Evolutionary conservation across 2,329 filamentous ascomycete species (phyloP).

Genomic region (Colletotrichum sp.): DNA sequence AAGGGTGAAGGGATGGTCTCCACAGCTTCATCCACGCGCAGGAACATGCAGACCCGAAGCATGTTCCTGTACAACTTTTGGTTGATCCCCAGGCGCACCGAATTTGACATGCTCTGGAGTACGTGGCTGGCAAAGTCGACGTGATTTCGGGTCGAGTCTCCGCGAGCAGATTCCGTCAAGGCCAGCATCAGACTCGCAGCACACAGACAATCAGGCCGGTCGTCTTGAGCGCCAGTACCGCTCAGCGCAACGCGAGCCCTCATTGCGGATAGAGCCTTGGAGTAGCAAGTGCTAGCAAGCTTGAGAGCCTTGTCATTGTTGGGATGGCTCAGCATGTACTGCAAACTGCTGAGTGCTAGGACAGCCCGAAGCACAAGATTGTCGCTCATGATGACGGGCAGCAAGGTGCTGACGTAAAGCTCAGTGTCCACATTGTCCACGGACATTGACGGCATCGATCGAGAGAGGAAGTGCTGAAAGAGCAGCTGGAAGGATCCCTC

Average conservation of each 20-base stretch:
- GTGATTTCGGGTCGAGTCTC: neutral
- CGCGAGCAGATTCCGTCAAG: neutral
- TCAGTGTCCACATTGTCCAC: neutral
- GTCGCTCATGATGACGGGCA: neutral
- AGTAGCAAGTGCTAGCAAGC: neutral
- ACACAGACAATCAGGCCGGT: neutral
- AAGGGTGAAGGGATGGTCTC: neutral
- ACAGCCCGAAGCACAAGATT: neutral
- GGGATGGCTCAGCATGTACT: neutral
- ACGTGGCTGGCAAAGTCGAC: neutral
- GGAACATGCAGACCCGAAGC: neutral
- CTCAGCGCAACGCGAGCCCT: neutral
- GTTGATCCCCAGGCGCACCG: neutral
- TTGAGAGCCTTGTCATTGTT: neutral
- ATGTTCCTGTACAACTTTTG: neutral
- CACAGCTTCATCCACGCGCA: neutral
- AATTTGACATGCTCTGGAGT: neutral
- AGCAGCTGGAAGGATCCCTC: neutral
- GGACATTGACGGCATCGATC: neutral
- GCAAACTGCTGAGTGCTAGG: neutral
- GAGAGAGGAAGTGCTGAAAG: neutral
- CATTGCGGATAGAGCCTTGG: neutral
- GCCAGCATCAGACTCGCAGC: neutral
- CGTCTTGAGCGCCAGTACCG: rapidly evolving
- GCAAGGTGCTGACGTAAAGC: neutral